Percentiles rank a stretch among this genome's conserved stretches.
phyloP scores from a whole-genome alignment of 73 alveolate genomes.

The Tetrahymena borealis region DNA sequence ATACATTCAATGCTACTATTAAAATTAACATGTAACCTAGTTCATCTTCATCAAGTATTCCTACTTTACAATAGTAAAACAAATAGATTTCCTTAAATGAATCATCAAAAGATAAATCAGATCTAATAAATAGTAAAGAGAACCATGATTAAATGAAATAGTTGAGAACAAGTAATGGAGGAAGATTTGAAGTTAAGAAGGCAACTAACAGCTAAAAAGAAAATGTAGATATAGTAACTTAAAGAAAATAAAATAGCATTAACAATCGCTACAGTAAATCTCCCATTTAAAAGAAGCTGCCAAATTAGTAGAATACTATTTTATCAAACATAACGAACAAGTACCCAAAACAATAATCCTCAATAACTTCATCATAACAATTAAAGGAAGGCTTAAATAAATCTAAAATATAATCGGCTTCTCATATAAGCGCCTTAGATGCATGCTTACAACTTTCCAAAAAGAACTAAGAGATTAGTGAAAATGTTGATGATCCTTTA shows the following conservation, averaged over 20 bases:
- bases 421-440: neutral
- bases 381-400: neutral
- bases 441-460: neutral
- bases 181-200: neutral
- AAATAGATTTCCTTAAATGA: neutral
- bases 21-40: neutral
- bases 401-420: neutral
- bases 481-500: neutral
- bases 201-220: neutral
- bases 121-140: neutral
- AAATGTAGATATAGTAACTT: neutral
- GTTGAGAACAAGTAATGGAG: neutral
- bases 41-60: neutral
- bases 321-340: neutral
- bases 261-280: neutral
- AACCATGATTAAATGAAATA: neutral
- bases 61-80: neutral
- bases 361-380: neutral
- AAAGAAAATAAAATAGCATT: neutral
- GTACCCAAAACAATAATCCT: neutral
- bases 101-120: neutral
- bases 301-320: neutral
- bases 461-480: neutral
- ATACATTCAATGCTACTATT: neutral
- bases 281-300: neutral